Percentiles rank a stretch among this genome's conserved stretches.
These are phyloP conservation scores for Coemansia sp. DNA, from an alignment of 192 early-diverging fungal genomes.

Conservation along the genomic window DNA sequence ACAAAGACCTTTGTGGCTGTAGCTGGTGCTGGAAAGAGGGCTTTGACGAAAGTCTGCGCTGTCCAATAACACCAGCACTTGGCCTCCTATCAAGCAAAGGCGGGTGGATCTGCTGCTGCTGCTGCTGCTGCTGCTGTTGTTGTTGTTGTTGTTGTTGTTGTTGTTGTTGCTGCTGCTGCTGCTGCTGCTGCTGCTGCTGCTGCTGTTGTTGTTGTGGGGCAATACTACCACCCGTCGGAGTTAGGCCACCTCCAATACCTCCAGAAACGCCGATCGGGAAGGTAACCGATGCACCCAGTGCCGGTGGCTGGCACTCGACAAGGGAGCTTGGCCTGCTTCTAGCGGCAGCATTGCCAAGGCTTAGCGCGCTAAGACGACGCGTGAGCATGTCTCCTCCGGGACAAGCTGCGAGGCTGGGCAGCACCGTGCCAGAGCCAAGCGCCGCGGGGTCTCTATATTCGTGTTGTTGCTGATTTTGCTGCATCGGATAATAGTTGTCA, in stretches of 20 bases:
- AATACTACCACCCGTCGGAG: neutral
- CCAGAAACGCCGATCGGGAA: neutral
- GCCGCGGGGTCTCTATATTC: conserved; percentile 11
- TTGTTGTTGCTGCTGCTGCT: neutral
- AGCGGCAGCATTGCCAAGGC: conserved; percentile 13
- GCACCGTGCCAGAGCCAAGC: conserved; percentile 13
- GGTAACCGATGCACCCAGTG: neutral
- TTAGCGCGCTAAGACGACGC: conserved; percentile 47
- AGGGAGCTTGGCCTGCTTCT: conserved; percentile 5
- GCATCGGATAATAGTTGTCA: conserved; percentile 13
- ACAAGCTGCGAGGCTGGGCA: conserved; percentile 24
- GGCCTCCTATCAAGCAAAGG: conserved; percentile 40
- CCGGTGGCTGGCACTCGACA: conserved; percentile 1
- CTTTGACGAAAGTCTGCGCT: conserved; percentile 51
- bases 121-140: conserved; percentile 4
- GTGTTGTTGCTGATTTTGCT: conserved; percentile 14
- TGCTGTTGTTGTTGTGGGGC: neutral
- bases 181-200: neutral
- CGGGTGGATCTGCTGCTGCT: conserved; percentile 6
- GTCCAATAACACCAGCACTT: conserved; percentile 52
- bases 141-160: conserved; percentile 9
- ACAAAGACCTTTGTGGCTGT: conserved; percentile 33
- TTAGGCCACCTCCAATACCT: conserved; percentile 1
- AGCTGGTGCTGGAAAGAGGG: conserved; percentile 38
- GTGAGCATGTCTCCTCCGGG: conserved; percentile 49